A percentile compares a stretch with the other conserved stretches of the same genome.
Evolutionary conservation across 1,284 basidiomycete species (phyloP).

Genomic region (Tilletia caries): DNA sequence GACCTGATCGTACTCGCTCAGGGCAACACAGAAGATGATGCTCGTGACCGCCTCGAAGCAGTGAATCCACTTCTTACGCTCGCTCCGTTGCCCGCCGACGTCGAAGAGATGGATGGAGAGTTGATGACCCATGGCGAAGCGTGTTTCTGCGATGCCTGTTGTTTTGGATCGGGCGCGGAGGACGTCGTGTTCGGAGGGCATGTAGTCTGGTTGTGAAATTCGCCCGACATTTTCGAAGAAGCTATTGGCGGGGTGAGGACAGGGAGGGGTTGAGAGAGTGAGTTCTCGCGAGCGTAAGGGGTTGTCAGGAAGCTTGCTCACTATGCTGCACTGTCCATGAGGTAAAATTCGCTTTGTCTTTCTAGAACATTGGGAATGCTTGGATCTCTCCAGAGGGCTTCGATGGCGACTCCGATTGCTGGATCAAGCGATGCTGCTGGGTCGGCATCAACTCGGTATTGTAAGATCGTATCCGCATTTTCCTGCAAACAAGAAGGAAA

Average conservation of each 20-base stretch:
- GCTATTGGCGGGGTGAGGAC: constrained; percentile 57
- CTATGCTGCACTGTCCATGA: constrained; percentile 94
- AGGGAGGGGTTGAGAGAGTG: not conserved
- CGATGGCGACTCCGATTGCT: constrained; percentile 67
- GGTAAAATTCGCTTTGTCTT: constrained; percentile 80
- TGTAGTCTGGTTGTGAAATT: constrained; percentile 74
- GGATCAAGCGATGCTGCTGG: constrained; percentile 53
- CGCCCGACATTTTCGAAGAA: constrained; percentile 83
- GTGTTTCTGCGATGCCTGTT: constrained; percentile 86
- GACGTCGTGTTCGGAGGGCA: constrained; percentile 85
- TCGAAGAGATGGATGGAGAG: constrained; percentile 54
- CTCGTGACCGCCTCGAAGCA: constrained; percentile 51
- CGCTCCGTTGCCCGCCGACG: constrained; percentile 49
- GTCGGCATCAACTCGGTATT: constrained; percentile 47
- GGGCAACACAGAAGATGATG: constrained; percentile 52
- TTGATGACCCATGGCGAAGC: constrained; percentile 55
- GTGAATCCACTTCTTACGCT: constrained; percentile 53
- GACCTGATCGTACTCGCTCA: constrained; percentile 49
- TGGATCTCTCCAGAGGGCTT: constrained; percentile 84
- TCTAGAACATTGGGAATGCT: constrained; percentile 83
- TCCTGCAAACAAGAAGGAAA: constrained; percentile 47
- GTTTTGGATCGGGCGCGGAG: constrained; percentile 84
- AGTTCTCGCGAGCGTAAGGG: not conserved
- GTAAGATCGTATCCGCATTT: constrained; percentile 62
- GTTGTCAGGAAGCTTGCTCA: constrained; percentile 57